Evolutionary conservation across 1,284 basidiomycete species (phyloP), one percentile per base, ranked within the genome.

Genomic region (Rhodotorula sp.): DNA sequence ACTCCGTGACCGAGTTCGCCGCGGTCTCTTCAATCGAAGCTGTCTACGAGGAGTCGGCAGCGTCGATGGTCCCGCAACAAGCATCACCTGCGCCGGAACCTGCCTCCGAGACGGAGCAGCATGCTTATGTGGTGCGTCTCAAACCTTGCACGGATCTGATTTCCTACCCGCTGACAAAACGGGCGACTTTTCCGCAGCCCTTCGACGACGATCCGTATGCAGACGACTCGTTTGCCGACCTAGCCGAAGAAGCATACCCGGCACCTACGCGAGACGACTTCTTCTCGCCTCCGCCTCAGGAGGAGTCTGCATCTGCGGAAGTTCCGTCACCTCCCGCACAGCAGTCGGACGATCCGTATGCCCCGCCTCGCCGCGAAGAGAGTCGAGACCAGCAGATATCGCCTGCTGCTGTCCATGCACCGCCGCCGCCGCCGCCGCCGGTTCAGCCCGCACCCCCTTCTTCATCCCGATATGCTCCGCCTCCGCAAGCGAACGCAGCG

Each of bases 131-230:
- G 39, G 39, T 43, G 39, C 39, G 39, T 43, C 39, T 43, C 39
- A 43, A 43, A 2, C 39, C 12, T 14, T 14, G 39, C 10, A 7
- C 10, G 39, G 12, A 43, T 43, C 39, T 14, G 39, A 10, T 43
- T 43, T 43, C 39, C 39, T 43, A 12, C 12, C 39, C 39, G 39
- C 39, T 43, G 39, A 43, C 39, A 12, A 43, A 43, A 43, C 10
- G 12, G 39, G 3, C 29, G 54, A 56, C 4, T 29, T 21, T 56
- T 15, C 15, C 14, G 34, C 34, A 58, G 34, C 58, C 58, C 39
- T 31, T 43, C 34, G 58, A 39, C 58, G 58, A 58, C 23, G 58
- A 58, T 58, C 58, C 58, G 5, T 58, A 58, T 43, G 58, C 58
- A 3, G 58, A 58, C 58, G 58, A 58, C 34, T 39, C 57, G 31